These are phyloP conservation scores for Umbilicus rupestris DNA, from an alignment of 164 flowering plant species.

Conservation along the genomic window DNA sequence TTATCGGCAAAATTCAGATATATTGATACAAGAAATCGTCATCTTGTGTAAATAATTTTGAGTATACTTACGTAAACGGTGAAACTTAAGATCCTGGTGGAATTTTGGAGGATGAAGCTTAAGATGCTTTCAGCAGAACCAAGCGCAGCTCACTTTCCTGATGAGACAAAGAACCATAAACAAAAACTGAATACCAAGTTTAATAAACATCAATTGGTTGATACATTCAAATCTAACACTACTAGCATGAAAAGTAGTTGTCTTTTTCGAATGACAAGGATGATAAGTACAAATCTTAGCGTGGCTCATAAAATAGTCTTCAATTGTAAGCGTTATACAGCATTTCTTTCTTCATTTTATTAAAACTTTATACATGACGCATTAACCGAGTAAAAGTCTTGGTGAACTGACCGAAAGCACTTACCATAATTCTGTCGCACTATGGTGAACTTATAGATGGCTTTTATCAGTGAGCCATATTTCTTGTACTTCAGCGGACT, in stretches of 20 bases:
- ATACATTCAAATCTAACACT: background rate
- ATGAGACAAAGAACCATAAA: conserved; percentile 4
- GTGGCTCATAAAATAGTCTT: no score
- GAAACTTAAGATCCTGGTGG: background rate
- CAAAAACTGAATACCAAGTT: background rate
- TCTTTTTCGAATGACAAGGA: no score
- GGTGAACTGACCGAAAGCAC: background rate
- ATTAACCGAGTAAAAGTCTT: background rate
- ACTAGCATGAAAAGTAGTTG: no score
- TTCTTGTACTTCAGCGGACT: conserved; percentile 55
- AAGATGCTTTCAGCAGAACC: background rate
- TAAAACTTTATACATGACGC: background rate
- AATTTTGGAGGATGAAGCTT: background rate
- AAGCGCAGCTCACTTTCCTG: background rate
- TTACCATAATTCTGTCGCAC: conserved; percentile 62
- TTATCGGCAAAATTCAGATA: background rate
- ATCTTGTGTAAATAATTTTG: background rate
- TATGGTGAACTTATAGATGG: conserved; percentile 44
- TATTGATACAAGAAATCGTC: background rate
- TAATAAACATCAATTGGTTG: background rate
- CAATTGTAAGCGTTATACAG: no score
- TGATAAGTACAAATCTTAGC: no score
- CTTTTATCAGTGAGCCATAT: conserved; percentile 51
- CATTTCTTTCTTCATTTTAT: no score
- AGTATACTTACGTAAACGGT: background rate